Base-by-base conservation (phyloP, 1,139 yeast genomes). In the Kodamaea ohmeri region DNA sequence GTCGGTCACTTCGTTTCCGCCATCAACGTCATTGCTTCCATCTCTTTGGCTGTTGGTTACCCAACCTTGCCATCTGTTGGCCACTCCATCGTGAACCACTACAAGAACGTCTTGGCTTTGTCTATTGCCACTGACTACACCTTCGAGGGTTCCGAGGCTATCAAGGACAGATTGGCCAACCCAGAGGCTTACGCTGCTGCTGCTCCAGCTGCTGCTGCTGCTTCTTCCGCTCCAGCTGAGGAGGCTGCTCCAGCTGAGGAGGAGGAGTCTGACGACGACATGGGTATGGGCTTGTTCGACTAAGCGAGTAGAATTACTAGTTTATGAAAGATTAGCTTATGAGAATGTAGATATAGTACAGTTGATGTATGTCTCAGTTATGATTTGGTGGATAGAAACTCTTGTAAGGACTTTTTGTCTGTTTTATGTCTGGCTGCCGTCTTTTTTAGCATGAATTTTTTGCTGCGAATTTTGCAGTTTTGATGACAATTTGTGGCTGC, bases 51-150 rank as follows among this genome's bases (percentile, higher is more conserved):
- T 71, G 78, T 87, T 65, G 92, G 90, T 72, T 90, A 92, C 95
- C 98, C 98, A 82, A 92, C 99, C 68, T 78, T 92, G 69, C 97
- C 97, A 74, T 88, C 98, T 63, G 98, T 92, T 68, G 92, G 96
- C 70, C 98, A 92, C 96, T 82, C 95, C 61, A 80, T 92, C 73
- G 83, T 92, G 80, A 92, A 94, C 96, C 83, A 87, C 82, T 92
- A 94, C 95, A 92, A 94, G 95, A 85, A 92, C 78, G 81, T 94
- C 67, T 80, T 94, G 74, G 97, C 97, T 65, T 81, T 94, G 65
- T 94, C 98, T 56, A 77, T 92, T 76, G 98, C 97, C 67, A 83
- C 97, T 67, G 97, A 92, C 71, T 92, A 90, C 88, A 86, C 96
- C 66, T 92, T 84, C 77, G 97, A 94, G 77, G 98, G 96, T 73